Evolutionary conservation across 108 stramenopile species (phyloP), one percentile per base, ranked within the genome.

Genomic region (Cyclotella choctawhatcheeana): DNA sequence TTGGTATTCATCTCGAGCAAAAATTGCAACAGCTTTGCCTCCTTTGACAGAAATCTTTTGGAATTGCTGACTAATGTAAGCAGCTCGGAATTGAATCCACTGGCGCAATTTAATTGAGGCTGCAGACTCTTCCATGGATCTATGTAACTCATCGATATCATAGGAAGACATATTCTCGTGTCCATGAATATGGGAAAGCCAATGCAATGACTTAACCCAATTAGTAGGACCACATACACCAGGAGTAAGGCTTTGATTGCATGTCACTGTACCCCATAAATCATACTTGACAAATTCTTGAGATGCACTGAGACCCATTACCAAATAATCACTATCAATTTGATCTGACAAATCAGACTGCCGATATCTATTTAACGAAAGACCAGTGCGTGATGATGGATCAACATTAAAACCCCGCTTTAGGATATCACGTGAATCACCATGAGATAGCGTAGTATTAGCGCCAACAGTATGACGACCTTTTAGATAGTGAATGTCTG

Each of bases 1-100:
- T 51, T 51, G 50, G 50, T 51, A 51, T 51, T 51, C 50, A 51
- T 51, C 50, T 16, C 50, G 50, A 13, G 50, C n/a, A 22, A 51
- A 51, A 21, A 51, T 21, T 16, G 50, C 50, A 7, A 51, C 6
- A 6, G 50, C 21, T n/a, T 21, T 22, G 16, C 16, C 50, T 5
- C 14, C 6, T 13, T 22, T 17, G 6, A 21, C 14, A 51, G n/a
- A 22, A 16, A 22, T 21, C 16, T 6, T 22, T 40, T 40, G 6
- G 37, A 40, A 40, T 12, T 10, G 12, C 8, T 40, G 37, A 10
- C 12, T 6, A 10, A 51, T 6, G 6, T 16, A 21, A 6, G n/a
- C 8, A 21, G 12, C n/a, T 17, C 16, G 6, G 21, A 51, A n/a
- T 51, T 51, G 20, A 21, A 51, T 22, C 50, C 50, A 51, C 6